These are phyloP conservation scores for Myxozyma udenii DNA, from an alignment of 805 yeast genomes.

Conservation along the genomic window DNA sequence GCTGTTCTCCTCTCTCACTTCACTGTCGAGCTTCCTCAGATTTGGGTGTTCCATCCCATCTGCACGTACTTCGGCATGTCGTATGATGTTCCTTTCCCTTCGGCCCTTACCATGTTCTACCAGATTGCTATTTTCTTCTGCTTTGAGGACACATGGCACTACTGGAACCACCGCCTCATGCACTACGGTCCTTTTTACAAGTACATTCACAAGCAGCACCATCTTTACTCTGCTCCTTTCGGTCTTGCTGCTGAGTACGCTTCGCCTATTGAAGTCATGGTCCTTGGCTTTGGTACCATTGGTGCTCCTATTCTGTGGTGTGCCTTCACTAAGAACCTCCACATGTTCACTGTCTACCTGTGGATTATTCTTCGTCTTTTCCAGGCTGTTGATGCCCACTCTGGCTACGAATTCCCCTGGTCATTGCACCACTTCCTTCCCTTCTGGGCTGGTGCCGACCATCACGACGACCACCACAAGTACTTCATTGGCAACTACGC, in stretches of 20 bases:
- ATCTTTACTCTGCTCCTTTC: constrained; percentile 95
- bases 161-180: constrained; percentile 87
- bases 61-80: constrained; percentile 77
- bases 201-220: constrained; percentile 95
- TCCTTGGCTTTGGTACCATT: constrained; percentile 91
- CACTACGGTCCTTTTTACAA: constrained; percentile 88
- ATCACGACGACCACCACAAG: constrained; percentile 88
- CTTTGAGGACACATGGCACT: constrained; percentile 94
- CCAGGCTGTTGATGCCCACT: constrained; percentile 97
- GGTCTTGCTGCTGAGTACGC: constrained; percentile 98
- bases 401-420: constrained; percentile 98
- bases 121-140: constrained; percentile 79
- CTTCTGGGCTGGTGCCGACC: constrained; percentile 41
- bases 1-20: constrained; percentile 82
- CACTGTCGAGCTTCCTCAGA: constrained; percentile 91
- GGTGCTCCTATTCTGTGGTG: constrained; percentile 90
- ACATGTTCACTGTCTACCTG: constrained; percentile 78
- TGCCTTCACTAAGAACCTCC: constrained; percentile 69
- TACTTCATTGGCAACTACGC: constrained; percentile 95
- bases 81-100: constrained; percentile 82
- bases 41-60: constrained; percentile 94
- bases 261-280: constrained; percentile 88
- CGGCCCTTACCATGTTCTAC: constrained; percentile 50
- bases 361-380: constrained; percentile 87
- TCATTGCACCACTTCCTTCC: constrained; percentile 89